Conservation (phyloP, 305 asterid genomes). For the Ilex paraguariensis region DNA sequence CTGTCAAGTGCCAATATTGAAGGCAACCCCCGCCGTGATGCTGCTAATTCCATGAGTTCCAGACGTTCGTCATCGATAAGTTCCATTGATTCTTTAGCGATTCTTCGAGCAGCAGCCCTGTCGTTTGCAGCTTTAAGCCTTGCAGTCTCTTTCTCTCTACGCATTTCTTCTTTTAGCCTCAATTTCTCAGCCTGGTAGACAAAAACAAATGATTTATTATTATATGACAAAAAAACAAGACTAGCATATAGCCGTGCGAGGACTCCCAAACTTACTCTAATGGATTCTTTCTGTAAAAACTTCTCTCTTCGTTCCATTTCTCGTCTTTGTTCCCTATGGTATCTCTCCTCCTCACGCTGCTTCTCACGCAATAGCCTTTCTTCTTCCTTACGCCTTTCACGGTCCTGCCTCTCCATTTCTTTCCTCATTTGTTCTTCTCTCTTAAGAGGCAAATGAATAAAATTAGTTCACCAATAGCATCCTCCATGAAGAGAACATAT, state of each 20-base stretch:
- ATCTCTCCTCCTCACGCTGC: slow-evolving; percentile 82
- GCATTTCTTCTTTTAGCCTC: slow-evolving; percentile 83
- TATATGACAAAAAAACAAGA: slow-evolving; percentile 2
- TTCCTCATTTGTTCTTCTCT: slow-evolving; percentile 82
- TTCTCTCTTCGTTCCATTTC: slow-evolving; percentile 85
- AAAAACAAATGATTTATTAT: too few relatives aligned
- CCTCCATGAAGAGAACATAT: not conserved
- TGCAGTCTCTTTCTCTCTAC: slow-evolving; percentile 82
- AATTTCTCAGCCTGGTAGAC: slow-evolving; percentile 61
- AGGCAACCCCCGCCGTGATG: slow-evolving; percentile 54
- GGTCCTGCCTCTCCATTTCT: slow-evolving; percentile 86
- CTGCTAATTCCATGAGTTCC: slow-evolving; percentile 93
- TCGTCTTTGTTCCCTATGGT: slow-evolving; percentile 76
- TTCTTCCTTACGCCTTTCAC: slow-evolving; percentile 81
- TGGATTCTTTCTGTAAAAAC: slow-evolving; percentile 67
- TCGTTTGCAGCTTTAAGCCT: slow-evolving; percentile 80
- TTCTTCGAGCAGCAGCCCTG: slow-evolving; percentile 81
- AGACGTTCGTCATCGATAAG: slow-evolving; percentile 74
- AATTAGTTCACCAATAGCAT: not conserved
- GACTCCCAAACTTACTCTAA: slow-evolving; percentile 39
- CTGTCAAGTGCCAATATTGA: slow-evolving; percentile 62
- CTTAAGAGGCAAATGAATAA: slow-evolving; percentile 27
- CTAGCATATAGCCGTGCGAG: slow-evolving; percentile 6
- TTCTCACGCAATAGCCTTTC: slow-evolving; percentile 79
- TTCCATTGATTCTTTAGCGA: slow-evolving; percentile 81